Evolutionary conservation across 192 early-diverging fungal genomes (phyloP), one percentile per base, ranked within the genome.

Genomic region (Hyaloraphidium curvatum): DNA sequence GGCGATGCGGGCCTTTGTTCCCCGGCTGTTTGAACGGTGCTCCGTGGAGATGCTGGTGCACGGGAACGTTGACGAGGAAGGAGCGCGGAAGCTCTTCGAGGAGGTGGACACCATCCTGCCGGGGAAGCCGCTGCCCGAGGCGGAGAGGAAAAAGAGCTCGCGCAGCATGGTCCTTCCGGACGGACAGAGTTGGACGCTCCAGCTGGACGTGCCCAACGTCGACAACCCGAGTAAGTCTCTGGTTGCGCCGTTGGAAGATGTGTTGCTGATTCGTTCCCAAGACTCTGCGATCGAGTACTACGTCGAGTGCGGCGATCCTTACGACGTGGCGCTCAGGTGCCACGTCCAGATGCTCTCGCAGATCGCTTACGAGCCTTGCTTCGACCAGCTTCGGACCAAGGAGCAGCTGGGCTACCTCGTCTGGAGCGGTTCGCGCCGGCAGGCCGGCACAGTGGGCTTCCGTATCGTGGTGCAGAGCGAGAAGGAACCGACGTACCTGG

Each of bases 311-410:
- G 90, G 91, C 1, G 71, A 77, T 57, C 70, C 75, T 25, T 69
- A 71, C 3, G 67, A 89, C 57, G 70, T 58, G 28, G 57, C 67
- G 19, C 62, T 77, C 27, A 82, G 90, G 28, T 77, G 75, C 29
- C 62, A 76, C 14, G 63, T 87, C 17, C 68, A 73, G 30, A 71
- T 97, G 39, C 55, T 89, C 51, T 73, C 78, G 13, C 85, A 92
- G 54, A 85, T 97, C 33, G 65, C 78, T 17, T 70, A 82, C 40
- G 91, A 97, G 61, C 87, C 90, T 28, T 83, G 74, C 58, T 97
- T 95, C 65, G 82, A 95, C 67, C 81, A 91, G 56, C 67, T 97
- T 48, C 74, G 94, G 22, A 97, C 94, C 16, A 89, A 95, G 62
- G 83, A 86, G 60, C 78, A 85, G 58, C 71, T 87, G 7, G 84